Conservation (phyloP, 1,284 basidiomycete genomes). For the Fomes fomentarius region DNA sequence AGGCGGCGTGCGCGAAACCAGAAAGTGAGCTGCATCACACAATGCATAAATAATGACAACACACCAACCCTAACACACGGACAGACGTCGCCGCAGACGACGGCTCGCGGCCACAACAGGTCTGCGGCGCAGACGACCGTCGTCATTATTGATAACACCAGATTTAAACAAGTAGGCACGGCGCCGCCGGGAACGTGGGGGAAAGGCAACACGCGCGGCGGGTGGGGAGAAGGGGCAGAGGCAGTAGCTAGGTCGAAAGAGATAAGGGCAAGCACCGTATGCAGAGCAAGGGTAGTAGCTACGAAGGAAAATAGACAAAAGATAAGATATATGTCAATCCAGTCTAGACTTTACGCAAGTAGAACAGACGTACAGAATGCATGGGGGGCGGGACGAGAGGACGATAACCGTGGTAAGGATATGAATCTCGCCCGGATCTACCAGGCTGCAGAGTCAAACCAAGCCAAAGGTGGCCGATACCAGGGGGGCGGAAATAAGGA, state of each 20-base stretch:
- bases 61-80: slow-evolving; percentile 18
- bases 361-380: slow-evolving; percentile 20
- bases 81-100: slow-evolving; percentile 6
- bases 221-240: neutral
- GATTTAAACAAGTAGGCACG: slow-evolving; percentile 7
- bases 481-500: neutral
- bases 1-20: neutral
- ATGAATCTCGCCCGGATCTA: slow-evolving; percentile 30
- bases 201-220: slow-evolving; percentile 3
- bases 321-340: slow-evolving; percentile 26
- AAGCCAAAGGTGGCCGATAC: slow-evolving; percentile 23
- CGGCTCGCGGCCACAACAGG: slow-evolving; percentile 20
- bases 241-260: neutral
- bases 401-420: slow-evolving; percentile 19
- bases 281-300: slow-evolving; percentile 10
- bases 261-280: neutral
- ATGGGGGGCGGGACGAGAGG: slow-evolving; percentile 13
- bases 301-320: slow-evolving; percentile 13
- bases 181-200: slow-evolving; percentile 8
- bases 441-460: slow-evolving; percentile 27
- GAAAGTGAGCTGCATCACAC: slow-evolving; percentile 5
- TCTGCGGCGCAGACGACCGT: slow-evolving; percentile 21
- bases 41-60: slow-evolving; percentile 25
- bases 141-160: slow-evolving; percentile 14
- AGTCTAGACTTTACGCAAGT: slow-evolving; percentile 6